Evolutionary conservation across 148 eudicot genomes (phyloP).

Genomic region (Spergularia marina): DNA sequence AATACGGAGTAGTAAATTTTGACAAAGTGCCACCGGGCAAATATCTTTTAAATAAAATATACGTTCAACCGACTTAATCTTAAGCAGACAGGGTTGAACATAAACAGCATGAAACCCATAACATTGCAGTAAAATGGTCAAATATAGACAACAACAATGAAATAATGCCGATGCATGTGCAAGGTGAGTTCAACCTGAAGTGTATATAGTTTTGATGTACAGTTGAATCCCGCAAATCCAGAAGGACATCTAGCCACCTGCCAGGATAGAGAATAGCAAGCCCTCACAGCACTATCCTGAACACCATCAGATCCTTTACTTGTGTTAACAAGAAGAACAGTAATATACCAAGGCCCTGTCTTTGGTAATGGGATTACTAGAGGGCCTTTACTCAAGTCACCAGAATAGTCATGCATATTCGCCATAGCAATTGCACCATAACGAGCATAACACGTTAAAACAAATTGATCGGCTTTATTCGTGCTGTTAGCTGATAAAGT

Average conservation of each 20-base stretch:
- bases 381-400: constrained; percentile 51
- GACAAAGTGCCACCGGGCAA: no score
- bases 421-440: constrained; percentile 66
- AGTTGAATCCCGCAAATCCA: constrained; percentile 72
- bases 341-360: constrained; percentile 78
- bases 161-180: constrained; percentile 3
- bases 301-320: constrained; percentile 24
- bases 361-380: constrained; percentile 61
- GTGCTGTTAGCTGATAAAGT: constrained; percentile 30
- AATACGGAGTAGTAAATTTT: no score
- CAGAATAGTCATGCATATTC: constrained; percentile 60
- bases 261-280: constrained; percentile 70
- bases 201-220: constrained; percentile 55
- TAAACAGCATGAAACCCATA: background rate
- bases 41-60: no score
- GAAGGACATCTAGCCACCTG: constrained; percentile 62
- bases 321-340: constrained; percentile 43
- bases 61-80: background rate
- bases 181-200: constrained; percentile 64
- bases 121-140: background rate
- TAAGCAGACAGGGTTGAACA: background rate
- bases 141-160: background rate
- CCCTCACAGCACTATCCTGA: constrained; percentile 26
- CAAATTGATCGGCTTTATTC: constrained; percentile 31
- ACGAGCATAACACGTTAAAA: constrained; percentile 72